Conservation (phyloP, 1,284 basidiomycete species). For the Cryptococcus floricola region DNA sequence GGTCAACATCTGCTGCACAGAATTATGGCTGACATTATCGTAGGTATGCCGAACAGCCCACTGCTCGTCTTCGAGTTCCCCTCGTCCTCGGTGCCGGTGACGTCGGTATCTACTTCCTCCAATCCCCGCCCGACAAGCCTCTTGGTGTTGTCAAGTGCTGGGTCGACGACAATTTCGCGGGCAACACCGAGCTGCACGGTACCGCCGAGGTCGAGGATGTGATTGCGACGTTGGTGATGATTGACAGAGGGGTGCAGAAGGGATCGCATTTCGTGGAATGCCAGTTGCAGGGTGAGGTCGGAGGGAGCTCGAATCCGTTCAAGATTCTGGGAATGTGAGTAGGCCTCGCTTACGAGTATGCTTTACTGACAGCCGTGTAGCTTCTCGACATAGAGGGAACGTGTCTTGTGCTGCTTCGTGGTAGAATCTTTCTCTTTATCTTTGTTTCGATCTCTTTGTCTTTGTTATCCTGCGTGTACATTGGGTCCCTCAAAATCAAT, state of each 20-base stretch:
- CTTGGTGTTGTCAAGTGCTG: constrained; percentile 53
- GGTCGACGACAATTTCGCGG: constrained; percentile 55
- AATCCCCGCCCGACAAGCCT: constrained; percentile 48
- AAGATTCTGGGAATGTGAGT: constrained; percentile 71
- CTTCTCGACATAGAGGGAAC: constrained; percentile 14
- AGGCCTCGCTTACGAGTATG: neutral
- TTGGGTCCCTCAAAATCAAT: neutral
- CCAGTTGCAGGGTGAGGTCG: constrained; percentile 72
- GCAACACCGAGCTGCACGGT: constrained; percentile 51
- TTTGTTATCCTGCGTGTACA: no score
- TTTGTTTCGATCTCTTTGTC: neutral
- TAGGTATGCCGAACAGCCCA: constrained; percentile 39
- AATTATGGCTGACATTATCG: neutral
- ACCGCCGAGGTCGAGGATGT: constrained; percentile 50
- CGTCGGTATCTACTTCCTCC: constrained; percentile 54
- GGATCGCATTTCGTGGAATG: constrained; percentile 87
- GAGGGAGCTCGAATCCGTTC: constrained; percentile 63
- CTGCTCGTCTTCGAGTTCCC: constrained; percentile 42
- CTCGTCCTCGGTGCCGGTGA: constrained; percentile 53
- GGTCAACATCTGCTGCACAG: constrained; percentile 2
- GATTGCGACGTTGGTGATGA: constrained; percentile 60
- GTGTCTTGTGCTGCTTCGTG: neutral
- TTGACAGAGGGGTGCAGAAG: constrained; percentile 69
- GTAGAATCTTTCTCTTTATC: neutral
- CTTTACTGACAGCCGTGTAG: constrained; percentile 2